Conservation (phyloP, 306 rosid species). For the Cicer chorassanicum region DNA sequence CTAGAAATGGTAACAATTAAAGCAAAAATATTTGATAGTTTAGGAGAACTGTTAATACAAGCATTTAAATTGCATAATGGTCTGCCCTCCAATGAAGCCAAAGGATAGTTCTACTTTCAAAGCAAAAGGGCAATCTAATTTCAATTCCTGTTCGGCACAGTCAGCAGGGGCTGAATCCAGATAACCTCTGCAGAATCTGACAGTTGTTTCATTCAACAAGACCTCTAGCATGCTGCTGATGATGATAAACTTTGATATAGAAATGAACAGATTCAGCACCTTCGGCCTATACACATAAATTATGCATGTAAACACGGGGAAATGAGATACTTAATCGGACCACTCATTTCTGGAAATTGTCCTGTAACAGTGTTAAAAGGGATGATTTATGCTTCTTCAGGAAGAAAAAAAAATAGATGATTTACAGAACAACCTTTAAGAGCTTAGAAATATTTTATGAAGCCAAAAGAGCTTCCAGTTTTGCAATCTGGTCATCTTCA, state of each 20-base stretch:
- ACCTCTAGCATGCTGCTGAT: neutral
- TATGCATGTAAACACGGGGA: constrained; percentile 23
- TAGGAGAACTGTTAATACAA: constrained; percentile 7
- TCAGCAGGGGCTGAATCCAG: constrained; percentile 51
- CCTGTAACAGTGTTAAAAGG: neutral
- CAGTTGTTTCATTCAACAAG: neutral
- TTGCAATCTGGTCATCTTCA: constrained; percentile 80
- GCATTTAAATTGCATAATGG: constrained; percentile 2
- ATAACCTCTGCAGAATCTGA: neutral
- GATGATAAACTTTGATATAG: constrained; percentile 6
- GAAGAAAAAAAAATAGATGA: neutral
- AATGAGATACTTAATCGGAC: neutral
- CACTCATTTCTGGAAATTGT: constrained; percentile 21
- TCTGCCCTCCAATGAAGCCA: constrained; percentile 49
- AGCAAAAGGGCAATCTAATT: constrained; percentile 56
- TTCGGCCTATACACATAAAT: neutral
- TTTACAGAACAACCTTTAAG: neutral
- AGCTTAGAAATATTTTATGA: constrained; percentile 47
- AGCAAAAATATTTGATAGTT: neutral
- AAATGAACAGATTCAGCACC: neutral
- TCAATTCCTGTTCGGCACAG: constrained; percentile 57
- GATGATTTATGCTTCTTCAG: neutral
- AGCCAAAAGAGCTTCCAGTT: constrained; percentile 80
- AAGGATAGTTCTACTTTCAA: constrained; percentile 63
- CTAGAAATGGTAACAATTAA: constrained; percentile 6